These are phyloP conservation scores for Monosporascus sp. DNA, from an alignment of 2,329 filamentous ascomycete genomes.

Conservation along the genomic window DNA sequence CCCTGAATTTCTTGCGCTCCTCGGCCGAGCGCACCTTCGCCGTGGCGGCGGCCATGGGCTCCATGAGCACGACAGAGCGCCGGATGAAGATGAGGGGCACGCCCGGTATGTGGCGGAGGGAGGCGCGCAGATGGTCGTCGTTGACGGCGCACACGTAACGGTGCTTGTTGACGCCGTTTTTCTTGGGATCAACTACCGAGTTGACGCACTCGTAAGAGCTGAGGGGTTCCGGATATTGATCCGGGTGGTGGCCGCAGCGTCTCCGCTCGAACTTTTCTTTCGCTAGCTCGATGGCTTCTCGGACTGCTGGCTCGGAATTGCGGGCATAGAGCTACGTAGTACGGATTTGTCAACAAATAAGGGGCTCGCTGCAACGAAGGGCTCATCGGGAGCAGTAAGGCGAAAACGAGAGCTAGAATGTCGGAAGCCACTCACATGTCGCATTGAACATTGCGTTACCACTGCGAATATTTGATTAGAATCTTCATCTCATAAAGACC, in stretches of 20 bases:
- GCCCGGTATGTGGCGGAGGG: conserved; percentile 62
- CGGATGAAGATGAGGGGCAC: conserved; percentile 76
- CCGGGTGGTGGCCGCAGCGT: conserved; percentile 71
- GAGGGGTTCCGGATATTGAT: conserved; percentile 66
- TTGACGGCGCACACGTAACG: conserved; percentile 75
- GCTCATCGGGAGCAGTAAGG: not conserved
- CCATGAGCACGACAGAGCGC: conserved; percentile 72
- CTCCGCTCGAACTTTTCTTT: conserved; percentile 68
- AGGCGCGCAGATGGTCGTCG: conserved; percentile 56
- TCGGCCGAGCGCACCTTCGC: conserved; percentile 59
- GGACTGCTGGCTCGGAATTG: conserved; percentile 47
- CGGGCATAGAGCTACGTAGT: conserved; percentile 52
- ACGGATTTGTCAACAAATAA: not conserved
- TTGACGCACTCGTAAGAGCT: conserved; percentile 64
- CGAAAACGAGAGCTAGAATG: not conserved
- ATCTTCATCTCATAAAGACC: not conserved
- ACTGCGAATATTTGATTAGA: conserved; percentile 36
- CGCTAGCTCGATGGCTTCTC: conserved; percentile 64
- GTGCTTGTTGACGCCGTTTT: conserved; percentile 66
- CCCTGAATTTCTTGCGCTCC: conserved; percentile 69
- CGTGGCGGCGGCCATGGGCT: conserved; percentile 68
- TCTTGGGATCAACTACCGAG: conserved; percentile 75
- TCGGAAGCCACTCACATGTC: conserved; percentile 39
- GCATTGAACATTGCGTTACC: conserved; percentile 77
- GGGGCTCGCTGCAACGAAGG: too few species aligned